These are phyloP conservation scores for Bauhinia variegata DNA, from an alignment of 306 rosid species.

Conservation along the genomic window DNA sequence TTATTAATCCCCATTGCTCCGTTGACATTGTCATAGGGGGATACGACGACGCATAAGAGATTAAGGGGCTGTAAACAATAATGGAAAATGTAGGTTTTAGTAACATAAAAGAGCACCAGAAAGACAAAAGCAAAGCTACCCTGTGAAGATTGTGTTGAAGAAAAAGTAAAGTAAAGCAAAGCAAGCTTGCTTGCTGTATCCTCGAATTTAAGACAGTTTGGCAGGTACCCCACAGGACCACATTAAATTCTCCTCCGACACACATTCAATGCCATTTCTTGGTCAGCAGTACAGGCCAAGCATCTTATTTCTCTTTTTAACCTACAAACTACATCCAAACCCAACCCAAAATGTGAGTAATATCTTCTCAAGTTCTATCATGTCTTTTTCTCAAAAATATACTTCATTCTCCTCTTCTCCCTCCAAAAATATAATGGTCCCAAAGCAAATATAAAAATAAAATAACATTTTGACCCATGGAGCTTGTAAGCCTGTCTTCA, in stretches of 20 bases:
- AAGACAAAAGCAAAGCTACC: constrained; percentile 38
- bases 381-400: constrained; percentile 39
- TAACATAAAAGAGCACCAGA: constrained; percentile 37
- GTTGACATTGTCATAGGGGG: too few species aligned
- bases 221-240: constrained; percentile 20
- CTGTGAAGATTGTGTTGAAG: background rate
- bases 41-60: background rate
- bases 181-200: background rate
- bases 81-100: constrained; percentile 46
- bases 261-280: constrained; percentile 47
- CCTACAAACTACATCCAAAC: constrained; percentile 23
- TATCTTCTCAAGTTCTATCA: constrained; percentile 16
- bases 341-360: constrained; percentile 9
- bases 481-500: constrained; percentile 15
- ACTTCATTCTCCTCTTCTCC: constrained; percentile 18
- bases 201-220: constrained; percentile 38
- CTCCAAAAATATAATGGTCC: background rate
- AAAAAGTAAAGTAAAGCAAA: background rate
- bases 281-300: constrained; percentile 33
- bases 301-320: constrained; percentile 30
- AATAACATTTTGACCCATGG: constrained; percentile 1
- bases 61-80: constrained; percentile 46
- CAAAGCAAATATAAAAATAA: background rate
- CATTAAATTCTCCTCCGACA: constrained; percentile 47
- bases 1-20: too few species aligned